These are phyloP conservation scores for Micractinium sp. DNA, from an alignment of 139 green algal genomes.

Conservation along the genomic window DNA sequence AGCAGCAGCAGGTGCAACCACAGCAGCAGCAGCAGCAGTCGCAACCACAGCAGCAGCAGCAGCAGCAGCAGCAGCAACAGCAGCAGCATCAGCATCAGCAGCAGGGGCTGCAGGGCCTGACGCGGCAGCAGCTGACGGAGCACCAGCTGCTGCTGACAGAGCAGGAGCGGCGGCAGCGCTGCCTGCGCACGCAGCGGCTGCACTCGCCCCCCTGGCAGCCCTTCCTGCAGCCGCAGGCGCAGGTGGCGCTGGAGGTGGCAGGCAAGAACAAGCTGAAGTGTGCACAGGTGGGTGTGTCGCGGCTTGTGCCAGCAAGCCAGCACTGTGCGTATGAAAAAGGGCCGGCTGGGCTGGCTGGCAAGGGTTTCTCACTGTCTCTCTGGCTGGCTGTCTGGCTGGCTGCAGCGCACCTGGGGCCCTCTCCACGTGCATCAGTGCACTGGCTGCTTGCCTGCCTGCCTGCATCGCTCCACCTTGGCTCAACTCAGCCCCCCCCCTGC, in stretches of 20 bases:
- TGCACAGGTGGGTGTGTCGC: not conserved
- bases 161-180: not conserved
- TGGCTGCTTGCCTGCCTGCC: not conserved
- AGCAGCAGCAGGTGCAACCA: not conserved
- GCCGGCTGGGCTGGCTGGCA: too few species aligned
- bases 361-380: too few species aligned
- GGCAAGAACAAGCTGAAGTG: not conserved
- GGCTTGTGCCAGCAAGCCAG: too few species aligned
- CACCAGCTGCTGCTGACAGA: not conserved
- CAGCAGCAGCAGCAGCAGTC: not conserved
- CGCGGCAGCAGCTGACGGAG: not conserved
- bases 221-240: not conserved
- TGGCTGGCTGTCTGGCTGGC: too few species aligned
- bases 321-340: too few species aligned
- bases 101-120: not conserved
- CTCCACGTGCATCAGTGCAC: not conserved
- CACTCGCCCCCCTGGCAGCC: not conserved
- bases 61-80: not conserved
- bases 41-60: not conserved
- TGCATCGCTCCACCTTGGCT: not conserved
- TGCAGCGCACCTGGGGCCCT: not conserved
- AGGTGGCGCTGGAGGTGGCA: not conserved
- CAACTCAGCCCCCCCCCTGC: not conserved
- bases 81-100: not conserved
- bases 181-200: not conserved